Evolutionary conservation across 306 rosid species (phyloP).

Genomic region (Cicer chorassanicum): DNA sequence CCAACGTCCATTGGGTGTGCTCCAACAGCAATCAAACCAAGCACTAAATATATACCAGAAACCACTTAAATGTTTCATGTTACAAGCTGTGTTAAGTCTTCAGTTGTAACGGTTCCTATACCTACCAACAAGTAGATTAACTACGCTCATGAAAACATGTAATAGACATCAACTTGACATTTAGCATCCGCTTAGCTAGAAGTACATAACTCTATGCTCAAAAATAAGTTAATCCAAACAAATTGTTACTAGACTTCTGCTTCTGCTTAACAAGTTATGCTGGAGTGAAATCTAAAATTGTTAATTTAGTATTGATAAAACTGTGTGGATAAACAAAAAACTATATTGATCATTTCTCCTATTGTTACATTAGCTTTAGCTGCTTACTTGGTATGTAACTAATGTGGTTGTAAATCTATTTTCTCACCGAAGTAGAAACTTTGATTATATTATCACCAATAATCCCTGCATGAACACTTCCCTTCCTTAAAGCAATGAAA

Average conservation of each 20-base stretch:
- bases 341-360: background rate
- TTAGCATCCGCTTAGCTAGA: background rate
- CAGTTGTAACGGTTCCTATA: background rate
- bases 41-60: too few relatives aligned
- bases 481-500: slow-evolving; percentile 84
- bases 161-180: background rate
- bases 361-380: background rate
- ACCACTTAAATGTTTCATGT: too few relatives aligned
- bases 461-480: slow-evolving; percentile 79
- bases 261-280: background rate
- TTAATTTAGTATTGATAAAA: background rate
- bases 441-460: slow-evolving; percentile 58
- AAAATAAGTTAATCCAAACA: background rate
- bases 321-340: slow-evolving; percentile 3
- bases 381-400: slow-evolving; percentile 3
- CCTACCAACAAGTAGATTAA: background rate
- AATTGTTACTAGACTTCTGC: background rate
- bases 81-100: too few relatives aligned
- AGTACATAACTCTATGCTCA: background rate
- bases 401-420: background rate
- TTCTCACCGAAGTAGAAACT: slow-evolving; percentile 17
- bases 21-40: too few relatives aligned
- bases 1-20: too few relatives aligned
- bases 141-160: background rate
- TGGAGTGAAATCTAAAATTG: background rate